These are phyloP conservation scores for Mortierella sp. DNA, from an alignment of 371 early-diverging fungal genomes.

Conservation along the genomic window DNA sequence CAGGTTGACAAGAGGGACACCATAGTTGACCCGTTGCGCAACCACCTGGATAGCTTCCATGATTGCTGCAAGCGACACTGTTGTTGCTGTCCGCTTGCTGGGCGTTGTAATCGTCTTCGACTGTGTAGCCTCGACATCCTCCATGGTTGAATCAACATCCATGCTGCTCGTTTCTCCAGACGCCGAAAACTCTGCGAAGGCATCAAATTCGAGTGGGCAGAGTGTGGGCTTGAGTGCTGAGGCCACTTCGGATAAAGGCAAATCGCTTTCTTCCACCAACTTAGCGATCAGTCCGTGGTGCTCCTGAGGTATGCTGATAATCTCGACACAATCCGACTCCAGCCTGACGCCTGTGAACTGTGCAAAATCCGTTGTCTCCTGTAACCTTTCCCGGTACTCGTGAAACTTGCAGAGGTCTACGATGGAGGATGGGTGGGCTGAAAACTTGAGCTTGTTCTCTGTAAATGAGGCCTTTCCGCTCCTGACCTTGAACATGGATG, in stretches of 20 bases:
- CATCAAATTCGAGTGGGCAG: conserved; percentile 49
- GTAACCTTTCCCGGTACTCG: conserved; percentile 42
- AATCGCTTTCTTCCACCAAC: conserved; percentile 49
- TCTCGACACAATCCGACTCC: conserved; percentile 36
- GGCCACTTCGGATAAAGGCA: conserved; percentile 34
- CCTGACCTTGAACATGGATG: conserved; percentile 53
- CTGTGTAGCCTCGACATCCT: not conserved
- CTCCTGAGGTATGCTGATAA: conserved; percentile 39
- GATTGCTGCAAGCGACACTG: conserved; percentile 37
- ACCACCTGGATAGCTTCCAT: conserved; percentile 48
- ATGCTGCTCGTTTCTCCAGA: conserved; percentile 10
- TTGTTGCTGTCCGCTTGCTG: conserved; percentile 18
- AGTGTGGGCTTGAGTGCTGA: conserved; percentile 24
- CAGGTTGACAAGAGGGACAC: conserved; percentile 38
- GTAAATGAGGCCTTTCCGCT: conserved; percentile 53
- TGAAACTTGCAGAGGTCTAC: conserved; percentile 48
- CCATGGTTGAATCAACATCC: conserved; percentile 28
- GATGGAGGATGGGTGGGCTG: conserved; percentile 44
- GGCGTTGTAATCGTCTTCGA: not conserved
- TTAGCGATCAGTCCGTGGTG: conserved; percentile 50
- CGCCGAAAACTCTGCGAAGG: conserved; percentile 22
- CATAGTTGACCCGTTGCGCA: conserved; percentile 55
- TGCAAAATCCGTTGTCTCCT: conserved; percentile 27
- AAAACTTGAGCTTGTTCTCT: conserved; percentile 51
- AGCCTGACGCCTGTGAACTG: conserved; percentile 25